These are phyloP conservation scores for Penicillium sp. DNA, from an alignment of 2,329 filamentous ascomycete species.

Conservation along the genomic window DNA sequence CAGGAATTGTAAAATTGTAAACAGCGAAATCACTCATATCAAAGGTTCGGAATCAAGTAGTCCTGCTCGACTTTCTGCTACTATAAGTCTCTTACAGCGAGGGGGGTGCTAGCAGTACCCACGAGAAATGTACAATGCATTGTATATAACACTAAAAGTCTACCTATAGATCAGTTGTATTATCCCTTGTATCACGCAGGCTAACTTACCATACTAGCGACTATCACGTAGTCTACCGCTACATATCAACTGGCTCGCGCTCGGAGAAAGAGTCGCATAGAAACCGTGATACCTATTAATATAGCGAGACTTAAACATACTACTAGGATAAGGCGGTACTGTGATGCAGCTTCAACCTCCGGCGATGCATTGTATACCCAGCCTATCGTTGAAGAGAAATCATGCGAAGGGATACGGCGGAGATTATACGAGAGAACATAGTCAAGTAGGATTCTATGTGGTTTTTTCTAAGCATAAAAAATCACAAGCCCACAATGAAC, in stretches of 20 bases:
- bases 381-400: conserved; percentile 37
- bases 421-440: not conserved
- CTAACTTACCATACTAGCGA: conserved; percentile 33
- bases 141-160: conserved; percentile 52
- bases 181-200: not conserved
- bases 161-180: conserved; percentile 27
- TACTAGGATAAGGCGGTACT: conserved; percentile 51
- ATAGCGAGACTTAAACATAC: conserved; percentile 49
- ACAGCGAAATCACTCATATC: too few species aligned
- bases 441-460: not conserved
- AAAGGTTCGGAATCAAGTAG: too few species aligned
- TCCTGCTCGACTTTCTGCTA: conserved; percentile 53
- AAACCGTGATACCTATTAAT: conserved; percentile 45
- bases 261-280: conserved; percentile 45
- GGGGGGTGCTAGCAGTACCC: conserved; percentile 21
- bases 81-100: not conserved
- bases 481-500: not conserved
- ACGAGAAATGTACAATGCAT: conserved; percentile 52
- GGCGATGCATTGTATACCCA: conserved; percentile 53
- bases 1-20: too few species aligned
- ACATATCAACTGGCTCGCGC: conserved; percentile 46
- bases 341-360: conserved; percentile 48
- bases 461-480: not conserved
- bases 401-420: not conserved
- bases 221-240: conserved; percentile 48